phyloP scores from a whole-genome alignment of 1,284 basidiomycete species.

The Cystobasidium pallidum region DNA sequence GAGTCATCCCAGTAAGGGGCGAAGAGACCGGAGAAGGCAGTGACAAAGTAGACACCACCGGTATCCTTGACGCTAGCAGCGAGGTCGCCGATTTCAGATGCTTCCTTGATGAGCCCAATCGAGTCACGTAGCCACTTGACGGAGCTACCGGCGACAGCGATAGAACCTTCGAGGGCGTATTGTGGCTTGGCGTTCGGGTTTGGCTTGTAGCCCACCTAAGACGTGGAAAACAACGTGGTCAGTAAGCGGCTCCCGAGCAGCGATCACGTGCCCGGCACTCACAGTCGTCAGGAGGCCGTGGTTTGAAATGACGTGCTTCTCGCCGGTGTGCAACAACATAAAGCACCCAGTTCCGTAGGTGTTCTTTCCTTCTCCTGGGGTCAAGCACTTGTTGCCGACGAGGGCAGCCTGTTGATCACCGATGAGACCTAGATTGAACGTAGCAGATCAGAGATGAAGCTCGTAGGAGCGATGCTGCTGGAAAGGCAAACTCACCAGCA shows the following conservation, averaged over 20 bases:
- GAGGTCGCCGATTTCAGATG: conserved; percentile 81
- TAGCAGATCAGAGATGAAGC: conserved; percentile 71
- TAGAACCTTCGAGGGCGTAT: conserved; percentile 93
- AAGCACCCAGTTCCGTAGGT: conserved; percentile 92
- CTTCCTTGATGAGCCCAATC: conserved; percentile 77
- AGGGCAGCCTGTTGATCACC: conserved; percentile 97
- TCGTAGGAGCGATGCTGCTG: conserved; percentile 53
- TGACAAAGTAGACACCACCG: conserved; percentile 96
- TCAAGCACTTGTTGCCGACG: conserved; percentile 91
- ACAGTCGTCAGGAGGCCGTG: conserved; percentile 87
- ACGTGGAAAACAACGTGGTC: neutral
- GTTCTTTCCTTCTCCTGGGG: conserved; percentile 83
- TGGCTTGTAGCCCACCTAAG: conserved; percentile 79
- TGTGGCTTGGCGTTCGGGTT: conserved; percentile 76
- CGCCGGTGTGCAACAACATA: conserved; percentile 88
- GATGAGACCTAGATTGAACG: conserved; percentile 79
- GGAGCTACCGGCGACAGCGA: conserved; percentile 91
- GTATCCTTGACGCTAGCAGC: conserved; percentile 77
- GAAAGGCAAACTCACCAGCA: conserved; percentile 58
- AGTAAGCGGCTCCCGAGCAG: neutral
- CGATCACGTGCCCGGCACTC: neutral
- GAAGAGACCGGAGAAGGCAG: conserved; percentile 61
- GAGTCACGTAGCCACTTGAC: conserved; percentile 96
- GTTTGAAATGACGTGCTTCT: conserved; percentile 77
- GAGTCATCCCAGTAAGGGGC: conserved; percentile 74